Conservation (phyloP, 495 filamentous ascomycete species). For the Penicillium psychrofluorescens region DNA sequence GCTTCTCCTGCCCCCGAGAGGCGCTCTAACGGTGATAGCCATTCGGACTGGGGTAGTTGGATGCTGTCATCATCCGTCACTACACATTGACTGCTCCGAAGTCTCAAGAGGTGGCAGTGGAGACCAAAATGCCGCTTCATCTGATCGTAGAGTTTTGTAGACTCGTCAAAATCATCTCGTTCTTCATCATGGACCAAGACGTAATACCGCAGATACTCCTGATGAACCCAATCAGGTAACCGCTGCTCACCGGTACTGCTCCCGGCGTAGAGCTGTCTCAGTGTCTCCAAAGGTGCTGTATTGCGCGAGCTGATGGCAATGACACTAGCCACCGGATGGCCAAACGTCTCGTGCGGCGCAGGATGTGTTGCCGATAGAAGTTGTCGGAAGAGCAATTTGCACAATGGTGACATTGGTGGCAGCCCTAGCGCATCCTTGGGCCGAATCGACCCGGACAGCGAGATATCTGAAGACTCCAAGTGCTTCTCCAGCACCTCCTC, state of each 20-base stretch:
- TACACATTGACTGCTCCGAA: conserved; percentile 77
- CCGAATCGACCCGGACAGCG: conserved; percentile 26
- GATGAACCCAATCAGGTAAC: conserved; percentile 75
- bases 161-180: conserved; percentile 81
- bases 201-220: conserved; percentile 90
- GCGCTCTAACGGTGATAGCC: conserved; percentile 84
- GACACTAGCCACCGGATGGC: conserved; percentile 91
- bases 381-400: conserved; percentile 73
- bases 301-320: conserved; percentile 91
- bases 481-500: conserved; percentile 53
- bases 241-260: conserved; percentile 60
- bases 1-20: conserved; percentile 59
- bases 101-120: conserved; percentile 84
- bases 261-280: conserved; percentile 72
- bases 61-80: conserved; percentile 90
- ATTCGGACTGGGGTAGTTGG: conserved; percentile 70
- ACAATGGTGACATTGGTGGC: conserved; percentile 54
- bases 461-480: conserved; percentile 25
- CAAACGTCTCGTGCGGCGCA: conserved; percentile 83
- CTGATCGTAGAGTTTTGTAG: conserved; percentile 81
- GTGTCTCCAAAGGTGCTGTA: conserved; percentile 68
- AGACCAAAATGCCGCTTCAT: conserved; percentile 97
- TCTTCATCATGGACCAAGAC: conserved; percentile 97
- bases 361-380: conserved; percentile 70
- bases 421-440: conserved; percentile 25